Evolutionary conservation across 768 basidiomycete species (phyloP).

Genomic region (Kwoniella bestiolae): DNA sequence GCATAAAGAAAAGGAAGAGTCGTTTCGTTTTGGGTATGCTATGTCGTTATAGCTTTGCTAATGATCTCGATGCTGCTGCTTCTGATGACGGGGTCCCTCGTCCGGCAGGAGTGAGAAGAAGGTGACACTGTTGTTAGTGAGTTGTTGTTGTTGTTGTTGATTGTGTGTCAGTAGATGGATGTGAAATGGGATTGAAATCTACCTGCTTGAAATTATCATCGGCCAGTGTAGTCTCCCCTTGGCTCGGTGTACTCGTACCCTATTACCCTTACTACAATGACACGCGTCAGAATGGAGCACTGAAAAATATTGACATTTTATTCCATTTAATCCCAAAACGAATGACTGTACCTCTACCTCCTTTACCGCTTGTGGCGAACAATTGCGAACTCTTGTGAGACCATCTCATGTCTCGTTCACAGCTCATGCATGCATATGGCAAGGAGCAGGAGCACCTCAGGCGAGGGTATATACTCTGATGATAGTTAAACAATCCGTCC

Average conservation of each 20-base stretch:
- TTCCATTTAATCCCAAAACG: slow-evolving; percentile 18
- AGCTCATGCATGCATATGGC: neutral
- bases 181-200: neutral
- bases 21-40: neutral
- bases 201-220: neutral
- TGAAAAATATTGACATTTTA: slow-evolving; percentile 3
- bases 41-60: neutral
- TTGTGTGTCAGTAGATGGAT: neutral
- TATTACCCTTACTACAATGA: neutral
- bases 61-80: neutral
- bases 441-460: too few relatives aligned
- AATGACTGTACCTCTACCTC: neutral
- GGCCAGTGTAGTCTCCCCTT: neutral
- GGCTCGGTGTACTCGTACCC: neutral
- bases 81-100: neutral
- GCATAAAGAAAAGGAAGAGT: neutral
- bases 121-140: too few relatives aligned
- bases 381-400: neutral
- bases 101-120: neutral
- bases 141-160: neutral
- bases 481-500: too few relatives aligned
- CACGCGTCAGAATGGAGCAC: neutral
- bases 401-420: neutral
- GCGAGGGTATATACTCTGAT: neutral
- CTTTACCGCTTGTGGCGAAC: neutral